Conservation (phyloP, 2,329 filamentous ascomycete species). For the Ophiostoma himal-ulmi region DNA sequence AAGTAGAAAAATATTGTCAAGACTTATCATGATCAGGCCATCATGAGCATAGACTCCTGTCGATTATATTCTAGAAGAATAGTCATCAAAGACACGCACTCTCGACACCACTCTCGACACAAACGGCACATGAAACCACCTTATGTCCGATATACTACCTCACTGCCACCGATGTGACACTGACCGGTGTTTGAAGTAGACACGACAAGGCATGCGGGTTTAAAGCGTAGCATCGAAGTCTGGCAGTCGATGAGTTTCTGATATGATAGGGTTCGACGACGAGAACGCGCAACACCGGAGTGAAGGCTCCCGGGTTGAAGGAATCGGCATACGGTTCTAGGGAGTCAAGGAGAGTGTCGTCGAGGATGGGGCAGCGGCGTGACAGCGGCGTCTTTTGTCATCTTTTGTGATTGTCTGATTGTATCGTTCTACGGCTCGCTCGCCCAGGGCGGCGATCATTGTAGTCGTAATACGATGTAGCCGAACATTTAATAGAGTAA, state of each 20-base stretch:
- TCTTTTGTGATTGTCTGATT: neutral
- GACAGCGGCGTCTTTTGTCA: constrained; percentile 1
- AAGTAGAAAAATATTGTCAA: neutral
- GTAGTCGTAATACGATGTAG: neutral
- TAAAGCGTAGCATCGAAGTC: neutral
- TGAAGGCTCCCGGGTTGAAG: neutral
- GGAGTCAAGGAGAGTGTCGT: neutral
- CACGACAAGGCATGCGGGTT: neutral
- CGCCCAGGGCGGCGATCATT: neutral
- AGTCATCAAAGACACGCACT: neutral
- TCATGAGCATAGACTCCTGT: neutral
- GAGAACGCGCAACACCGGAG: constrained; percentile 2
- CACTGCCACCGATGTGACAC: constrained; percentile 8
- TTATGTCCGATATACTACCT: constrained; percentile 6
- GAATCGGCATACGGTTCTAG: neutral
- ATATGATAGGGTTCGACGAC: neutral
- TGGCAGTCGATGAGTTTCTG: neutral
- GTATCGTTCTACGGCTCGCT: neutral
- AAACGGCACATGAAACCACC: neutral
- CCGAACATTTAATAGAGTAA: neutral
- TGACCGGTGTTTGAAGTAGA: neutral
- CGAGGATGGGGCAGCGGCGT: neutral
- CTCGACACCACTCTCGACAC: neutral
- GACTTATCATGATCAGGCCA: neutral
- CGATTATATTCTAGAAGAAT: neutral